Conservation (phyloP, 352 stramenopile species). For the Elongisporangium prolatum region DNA sequence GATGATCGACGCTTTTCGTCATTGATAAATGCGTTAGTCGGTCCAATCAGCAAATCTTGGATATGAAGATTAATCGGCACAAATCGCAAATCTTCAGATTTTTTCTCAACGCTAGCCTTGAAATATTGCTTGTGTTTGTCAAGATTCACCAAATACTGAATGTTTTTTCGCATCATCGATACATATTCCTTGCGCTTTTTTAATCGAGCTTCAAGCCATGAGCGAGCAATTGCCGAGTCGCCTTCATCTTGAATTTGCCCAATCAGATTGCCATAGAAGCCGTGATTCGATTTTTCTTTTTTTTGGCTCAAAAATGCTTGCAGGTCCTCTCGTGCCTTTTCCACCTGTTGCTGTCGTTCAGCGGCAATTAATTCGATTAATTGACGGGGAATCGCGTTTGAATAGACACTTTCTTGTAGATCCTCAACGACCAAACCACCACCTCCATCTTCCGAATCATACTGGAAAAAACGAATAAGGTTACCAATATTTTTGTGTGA, state of each 20-base stretch:
- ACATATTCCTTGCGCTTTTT: slow-evolving; percentile 82
- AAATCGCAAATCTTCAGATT: slow-evolving; percentile 74
- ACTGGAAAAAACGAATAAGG: slow-evolving; percentile 88
- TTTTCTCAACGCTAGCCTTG: slow-evolving; percentile 87
- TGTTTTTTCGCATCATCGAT: slow-evolving; percentile 73
- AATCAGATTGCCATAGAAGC: slow-evolving; percentile 85
- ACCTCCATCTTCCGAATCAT: slow-evolving; percentile 76
- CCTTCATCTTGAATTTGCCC: slow-evolving; percentile 85
- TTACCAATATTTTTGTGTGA: slow-evolving; percentile 87
- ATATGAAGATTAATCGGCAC: slow-evolving; percentile 88
- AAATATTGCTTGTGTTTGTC: slow-evolving; percentile 89
- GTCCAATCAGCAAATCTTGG: slow-evolving; percentile 78
- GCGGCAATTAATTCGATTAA: slow-evolving; percentile 75
- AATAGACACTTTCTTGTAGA: slow-evolving; percentile 70
- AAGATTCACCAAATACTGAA: slow-evolving; percentile 81
- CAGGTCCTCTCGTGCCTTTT: slow-evolving; percentile 75
- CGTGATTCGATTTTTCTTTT: slow-evolving; percentile 77
- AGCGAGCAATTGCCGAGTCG: slow-evolving; percentile 60
- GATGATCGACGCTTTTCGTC: slow-evolving; percentile 69
- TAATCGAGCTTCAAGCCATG: slow-evolving; percentile 79
- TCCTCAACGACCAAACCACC: slow-evolving; percentile 82
- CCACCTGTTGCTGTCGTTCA: slow-evolving; percentile 73
- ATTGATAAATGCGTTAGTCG: slow-evolving; percentile 82
- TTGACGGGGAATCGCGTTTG: slow-evolving; percentile 79
- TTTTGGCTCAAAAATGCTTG: slow-evolving; percentile 81